Base-by-base conservation (phyloP, 768 basidiomycete genomes). In the Cystobasidium tubakii region DNA sequence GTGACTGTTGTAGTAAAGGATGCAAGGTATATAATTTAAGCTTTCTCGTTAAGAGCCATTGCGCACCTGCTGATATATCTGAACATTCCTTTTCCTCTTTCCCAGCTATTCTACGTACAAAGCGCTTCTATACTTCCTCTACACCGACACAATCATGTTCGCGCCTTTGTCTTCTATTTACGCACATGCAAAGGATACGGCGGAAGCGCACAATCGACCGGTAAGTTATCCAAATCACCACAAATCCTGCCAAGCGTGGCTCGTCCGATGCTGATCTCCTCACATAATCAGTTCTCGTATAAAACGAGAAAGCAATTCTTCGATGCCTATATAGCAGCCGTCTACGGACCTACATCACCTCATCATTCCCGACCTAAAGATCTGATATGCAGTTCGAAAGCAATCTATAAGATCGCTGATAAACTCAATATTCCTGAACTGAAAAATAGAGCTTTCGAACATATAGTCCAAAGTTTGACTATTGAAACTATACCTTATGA, bases 111-210 rank as follows among this genome's bases (percentile, higher is more conserved):
- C 79, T 31, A 83, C 83, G 0, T 83, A 81, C 79, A 81, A 80
- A 75, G 81, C 81, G 2, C 77, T 84, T 0, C 72, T 83, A 1
- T 81, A 81, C 77, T 84, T 80, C 76, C 78, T 84, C 27, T 84
- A 84, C 76, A 83, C 83, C 72, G 82, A 84, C 75, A 77, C 74
- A 4, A 74, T 78, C 46, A 77, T 78, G 46, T 83, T 83, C 72
- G 79, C 82, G 0, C 83, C 83, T 0, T 80, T 84, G 31, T 76
- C 83, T 0, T 83, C 83, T 7, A 76, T 76, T 29, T 80, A 77
- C 75, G 71, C 76, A 55, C 69, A 67, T 29, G 78, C 77, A 0
- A 74, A 75, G 19, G 78, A 75, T 23, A 74, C 62, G 0, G 75
- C 73, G 13, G 33, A 57, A 29, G 23, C 50, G n/a, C 17, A 29